These are phyloP conservation scores for Gymnopilus dilepis DNA, from an alignment of 768 basidiomycete species.

Conservation along the genomic window DNA sequence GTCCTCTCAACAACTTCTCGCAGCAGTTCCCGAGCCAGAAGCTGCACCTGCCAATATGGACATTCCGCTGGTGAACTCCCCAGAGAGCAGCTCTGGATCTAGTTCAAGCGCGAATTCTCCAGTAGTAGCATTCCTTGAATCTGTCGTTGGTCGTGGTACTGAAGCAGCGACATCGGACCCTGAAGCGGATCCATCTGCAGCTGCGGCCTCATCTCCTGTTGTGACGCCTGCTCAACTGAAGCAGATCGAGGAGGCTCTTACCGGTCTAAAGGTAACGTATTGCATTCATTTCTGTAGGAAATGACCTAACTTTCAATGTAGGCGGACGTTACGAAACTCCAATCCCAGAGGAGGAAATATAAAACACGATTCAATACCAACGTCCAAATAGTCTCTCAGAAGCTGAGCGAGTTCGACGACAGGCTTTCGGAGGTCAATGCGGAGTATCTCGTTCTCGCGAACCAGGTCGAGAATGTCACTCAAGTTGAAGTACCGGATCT, in stretches of 20 bases:
- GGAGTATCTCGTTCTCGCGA: slow-evolving; percentile 39
- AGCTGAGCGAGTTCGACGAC: slow-evolving; percentile 45
- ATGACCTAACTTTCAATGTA: slow-evolving; percentile 21
- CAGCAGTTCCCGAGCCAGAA: neutral
- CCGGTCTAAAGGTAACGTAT: slow-evolving; percentile 15
- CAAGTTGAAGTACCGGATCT: slow-evolving; percentile 34
- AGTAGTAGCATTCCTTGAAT: neutral
- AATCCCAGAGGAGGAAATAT: slow-evolving; percentile 44
- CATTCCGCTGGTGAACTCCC: slow-evolving; percentile 9
- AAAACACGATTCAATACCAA: slow-evolving; percentile 47
- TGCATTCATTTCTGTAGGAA: neutral
- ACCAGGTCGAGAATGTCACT: slow-evolving; percentile 39
- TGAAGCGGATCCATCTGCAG: neutral
- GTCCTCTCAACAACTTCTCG: neutral
- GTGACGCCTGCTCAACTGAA: neutral
- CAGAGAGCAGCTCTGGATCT: neutral
- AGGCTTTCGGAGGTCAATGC: slow-evolving; percentile 43
- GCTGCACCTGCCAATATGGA: neutral
- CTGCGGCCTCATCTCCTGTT: neutral
- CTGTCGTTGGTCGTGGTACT: neutral
- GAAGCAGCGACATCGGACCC: neutral
- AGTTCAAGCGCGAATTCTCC: neutral
- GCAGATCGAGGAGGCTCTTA: slow-evolving; percentile 2
- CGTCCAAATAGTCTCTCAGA: slow-evolving; percentile 43
- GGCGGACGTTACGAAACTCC: slow-evolving; percentile 44